A percentile compares a stretch with the other conserved stretches of the same genome.
Conservation (phyloP, 1,284 basidiomycete genomes). For the Puccinia coronata region DNA sequence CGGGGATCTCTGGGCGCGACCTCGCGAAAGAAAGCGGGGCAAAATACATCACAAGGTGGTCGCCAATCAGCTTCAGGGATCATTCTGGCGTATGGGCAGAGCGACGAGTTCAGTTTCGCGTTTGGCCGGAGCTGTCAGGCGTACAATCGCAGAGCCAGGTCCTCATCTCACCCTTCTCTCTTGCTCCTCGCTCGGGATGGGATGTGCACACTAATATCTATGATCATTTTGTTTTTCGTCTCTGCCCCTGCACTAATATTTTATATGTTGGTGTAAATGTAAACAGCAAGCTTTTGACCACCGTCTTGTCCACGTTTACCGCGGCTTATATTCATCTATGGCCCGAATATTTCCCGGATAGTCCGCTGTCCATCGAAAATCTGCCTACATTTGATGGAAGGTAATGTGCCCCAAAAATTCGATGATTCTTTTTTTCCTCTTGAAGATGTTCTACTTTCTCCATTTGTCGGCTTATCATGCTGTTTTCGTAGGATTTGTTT, state of each 20-base stretch:
- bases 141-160: conserved; percentile 40
- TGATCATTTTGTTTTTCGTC: too few relatives aligned
- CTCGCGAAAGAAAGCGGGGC: not conserved
- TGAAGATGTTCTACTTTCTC: too few relatives aligned
- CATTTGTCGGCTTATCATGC: conserved; percentile 1
- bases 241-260: too few relatives aligned
- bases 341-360: conserved; percentile 74
- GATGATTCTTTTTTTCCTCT: too few relatives aligned
- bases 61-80: conserved; percentile 62
- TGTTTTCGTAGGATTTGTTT: not conserved
- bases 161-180: not conserved
- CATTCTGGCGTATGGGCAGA: conserved; percentile 87
- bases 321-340: conserved; percentile 87
- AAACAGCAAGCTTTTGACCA: conserved; percentile 78
- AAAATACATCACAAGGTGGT: not conserved
- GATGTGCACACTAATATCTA: too few relatives aligned
- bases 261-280: too few relatives aligned
- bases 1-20: not conserved
- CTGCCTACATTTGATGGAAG: conserved; percentile 88
- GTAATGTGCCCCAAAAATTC: conserved; percentile 36
- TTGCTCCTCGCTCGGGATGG: too few relatives aligned
- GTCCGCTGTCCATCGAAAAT: conserved; percentile 66
- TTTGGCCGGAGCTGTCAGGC: conserved; percentile 31
- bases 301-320: conserved; percentile 87
- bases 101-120: conserved; percentile 87